Evolutionary conservation across 148 eudicot species (phyloP).

Genomic region (Bassia scoparia): DNA sequence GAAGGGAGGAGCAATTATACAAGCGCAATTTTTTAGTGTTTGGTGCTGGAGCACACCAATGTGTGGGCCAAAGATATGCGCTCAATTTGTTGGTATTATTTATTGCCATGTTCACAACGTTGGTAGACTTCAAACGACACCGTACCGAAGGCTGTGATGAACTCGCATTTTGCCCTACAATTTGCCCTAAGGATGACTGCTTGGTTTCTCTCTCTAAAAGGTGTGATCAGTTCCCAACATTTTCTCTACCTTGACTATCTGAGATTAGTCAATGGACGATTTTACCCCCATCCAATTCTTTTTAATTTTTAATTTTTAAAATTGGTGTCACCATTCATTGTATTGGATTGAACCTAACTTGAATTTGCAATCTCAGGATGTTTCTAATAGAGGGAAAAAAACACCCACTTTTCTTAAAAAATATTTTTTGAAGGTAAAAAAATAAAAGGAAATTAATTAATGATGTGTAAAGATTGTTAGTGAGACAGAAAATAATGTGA

Average conservation of each 20-base stretch:
- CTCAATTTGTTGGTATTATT: slow-evolving; percentile 62
- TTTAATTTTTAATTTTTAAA: not conserved
- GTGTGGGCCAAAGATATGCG: slow-evolving; percentile 87
- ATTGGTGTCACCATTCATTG: not conserved
- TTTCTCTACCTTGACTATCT: not conserved
- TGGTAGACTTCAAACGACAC: slow-evolving; percentile 64
- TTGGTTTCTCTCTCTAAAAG: slow-evolving; percentile 43
- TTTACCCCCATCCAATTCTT: not conserved
- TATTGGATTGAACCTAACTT: not conserved
- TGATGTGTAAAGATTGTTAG: not conserved
- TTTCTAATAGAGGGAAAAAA: too few species aligned
- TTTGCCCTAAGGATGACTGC: slow-evolving; percentile 85
- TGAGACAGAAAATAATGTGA: not conserved
- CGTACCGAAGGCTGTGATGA: slow-evolving; percentile 78
- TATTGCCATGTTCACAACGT: slow-evolving; percentile 56
- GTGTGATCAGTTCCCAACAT: slow-evolving; percentile 12
- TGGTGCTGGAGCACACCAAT: slow-evolving; percentile 85
- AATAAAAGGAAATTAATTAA: not conserved
- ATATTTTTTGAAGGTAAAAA: not conserved
- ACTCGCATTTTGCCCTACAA: slow-evolving; percentile 61
- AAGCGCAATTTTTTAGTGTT: slow-evolving; percentile 68
- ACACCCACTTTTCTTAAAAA: not conserved
- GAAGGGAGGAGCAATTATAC: slow-evolving; percentile 61
- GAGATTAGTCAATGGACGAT: not conserved
- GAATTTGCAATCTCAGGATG: not conserved